Evolutionary conservation across 2,329 filamentous ascomycete species (phyloP).

Genomic region (Exserohilum rostratum): DNA sequence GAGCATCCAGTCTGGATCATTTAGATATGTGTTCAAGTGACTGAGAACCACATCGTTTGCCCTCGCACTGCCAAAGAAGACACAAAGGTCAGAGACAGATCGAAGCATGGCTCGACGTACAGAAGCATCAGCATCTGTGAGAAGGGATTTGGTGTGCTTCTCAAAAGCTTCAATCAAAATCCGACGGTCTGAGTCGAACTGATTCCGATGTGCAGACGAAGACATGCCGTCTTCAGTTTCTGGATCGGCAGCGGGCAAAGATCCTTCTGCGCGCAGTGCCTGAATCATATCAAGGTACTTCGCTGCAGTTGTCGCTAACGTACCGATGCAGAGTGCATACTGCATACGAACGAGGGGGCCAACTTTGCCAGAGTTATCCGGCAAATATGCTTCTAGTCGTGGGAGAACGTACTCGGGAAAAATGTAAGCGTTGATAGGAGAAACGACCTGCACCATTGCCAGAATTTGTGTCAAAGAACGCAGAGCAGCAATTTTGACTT

Average conservation of each 20-base stretch:
- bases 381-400: constrained; percentile 63
- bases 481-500: constrained; percentile 84
- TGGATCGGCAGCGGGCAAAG: constrained; percentile 76
- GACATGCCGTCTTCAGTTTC: constrained; percentile 78
- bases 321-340: constrained; percentile 91
- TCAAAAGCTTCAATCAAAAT: constrained; percentile 87
- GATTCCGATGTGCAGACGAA: constrained; percentile 73
- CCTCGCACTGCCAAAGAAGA: constrained; percentile 91
- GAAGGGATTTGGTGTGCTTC: constrained; percentile 82
- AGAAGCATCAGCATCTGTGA: constrained; percentile 83
- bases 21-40: constrained; percentile 95
- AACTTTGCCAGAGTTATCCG: constrained; percentile 52
- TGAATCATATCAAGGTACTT: constrained; percentile 90
- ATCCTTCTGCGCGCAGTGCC: constrained; percentile 81
- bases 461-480: constrained; percentile 83
- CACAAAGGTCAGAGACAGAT: constrained; percentile 88
- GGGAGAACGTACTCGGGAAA: constrained; percentile 71
- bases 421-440: constrained; percentile 71
- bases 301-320: constrained; percentile 81
- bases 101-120: constrained; percentile 90
- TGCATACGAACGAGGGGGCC: constrained; percentile 81
- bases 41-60: constrained; percentile 96
- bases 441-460: constrained; percentile 85
- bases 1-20: constrained; percentile 93
- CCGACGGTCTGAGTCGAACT: constrained; percentile 85